Base-by-base conservation (phyloP, 148 eudicot species). In the Rhododendron molle region DNA sequence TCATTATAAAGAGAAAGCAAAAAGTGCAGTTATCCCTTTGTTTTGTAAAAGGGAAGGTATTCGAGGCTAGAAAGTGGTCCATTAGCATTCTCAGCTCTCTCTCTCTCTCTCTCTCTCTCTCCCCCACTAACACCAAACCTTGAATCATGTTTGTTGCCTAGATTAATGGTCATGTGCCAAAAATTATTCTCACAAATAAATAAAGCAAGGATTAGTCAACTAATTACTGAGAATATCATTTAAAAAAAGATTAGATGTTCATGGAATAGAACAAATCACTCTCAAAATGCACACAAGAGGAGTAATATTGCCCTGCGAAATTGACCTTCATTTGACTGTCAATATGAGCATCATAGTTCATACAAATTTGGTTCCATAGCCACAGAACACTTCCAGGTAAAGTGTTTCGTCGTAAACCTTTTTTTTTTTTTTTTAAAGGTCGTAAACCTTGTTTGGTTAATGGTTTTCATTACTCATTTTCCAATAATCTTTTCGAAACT, bases 1-100 rank as follows among this genome's bases (percentile, higher is more conserved):
- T 69, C 84, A 74, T 52, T 16, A 52, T 56, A 89, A 85, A 87
- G 89, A 81, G 87, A 89, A 89, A 89, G 89, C 86, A 83, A 85
- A 67, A 78, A 85, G 86, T 40, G 28, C 20, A 81, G 44, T 62
- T 46, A 82, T 81, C 16, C 52, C 84, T 85, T 84, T 81, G 50
- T 80, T 74, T 76, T 58, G 46, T 16, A 78, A 87, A 87, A 83
- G 86, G 15, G 47, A 71, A 62, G 84, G 84, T 28, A 84, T 56
- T 79, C 86, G 82, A 73, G 77, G 86, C 76, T 81, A 69, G 79
- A 85, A 85, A 83, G 85, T 60, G 44, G 32, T 49, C 60, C 36
- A 21, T 32, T 62, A 80, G 58, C 83, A 79, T 79, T 80, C 83
- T 67, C 71, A 85, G 44, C 72, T n/a, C 43, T 54, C 38, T 58